A percentile compares a stretch with the other conserved stretches of the same genome.
Conservation (phyloP, 805 yeast genomes). For the Wickerhamomyces chaumierensis region DNA sequence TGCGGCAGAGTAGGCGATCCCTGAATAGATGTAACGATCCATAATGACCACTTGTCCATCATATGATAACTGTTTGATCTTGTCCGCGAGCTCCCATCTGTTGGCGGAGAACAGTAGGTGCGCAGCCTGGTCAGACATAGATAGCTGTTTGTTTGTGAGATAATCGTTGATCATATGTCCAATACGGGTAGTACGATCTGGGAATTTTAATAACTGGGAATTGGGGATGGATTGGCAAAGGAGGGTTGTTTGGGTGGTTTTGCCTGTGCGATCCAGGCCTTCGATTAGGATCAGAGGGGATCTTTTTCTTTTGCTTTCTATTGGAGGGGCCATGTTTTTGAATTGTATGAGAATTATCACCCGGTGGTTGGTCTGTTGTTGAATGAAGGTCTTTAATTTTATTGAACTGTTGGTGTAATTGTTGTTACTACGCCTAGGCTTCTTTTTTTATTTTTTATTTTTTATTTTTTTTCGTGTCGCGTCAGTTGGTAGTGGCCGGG, state of each 20-base stretch:
- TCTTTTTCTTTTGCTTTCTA: too few relatives aligned
- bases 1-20: slow-evolving; percentile 86
- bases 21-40: slow-evolving; percentile 88
- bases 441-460: too few relatives aligned
- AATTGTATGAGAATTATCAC: too few relatives aligned
- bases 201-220: slow-evolving; percentile 60
- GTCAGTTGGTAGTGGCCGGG: too few relatives aligned
- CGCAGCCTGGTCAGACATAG: slow-evolving; percentile 64
- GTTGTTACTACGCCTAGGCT: too few relatives aligned
- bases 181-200: slow-evolving; percentile 69
- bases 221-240: slow-evolving; percentile 24
- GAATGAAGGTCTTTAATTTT: too few relatives aligned
- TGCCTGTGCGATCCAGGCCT: slow-evolving; percentile 93
- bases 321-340: too few relatives aligned
- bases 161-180: slow-evolving; percentile 74
- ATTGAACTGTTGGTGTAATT: too few relatives aligned
- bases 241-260: slow-evolving; percentile 64
- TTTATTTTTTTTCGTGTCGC: too few relatives aligned
- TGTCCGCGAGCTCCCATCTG: slow-evolving; percentile 71
- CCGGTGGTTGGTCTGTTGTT: too few relatives aligned
- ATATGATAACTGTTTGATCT: slow-evolving; percentile 32
- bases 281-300: slow-evolving; percentile 78
- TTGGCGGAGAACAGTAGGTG: slow-evolving; percentile 88
- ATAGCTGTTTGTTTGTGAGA: slow-evolving; percentile 37
- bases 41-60: slow-evolving; percentile 53